Conservation (phyloP, 306 rosid genomes). For the Sicyos edulis region DNA sequence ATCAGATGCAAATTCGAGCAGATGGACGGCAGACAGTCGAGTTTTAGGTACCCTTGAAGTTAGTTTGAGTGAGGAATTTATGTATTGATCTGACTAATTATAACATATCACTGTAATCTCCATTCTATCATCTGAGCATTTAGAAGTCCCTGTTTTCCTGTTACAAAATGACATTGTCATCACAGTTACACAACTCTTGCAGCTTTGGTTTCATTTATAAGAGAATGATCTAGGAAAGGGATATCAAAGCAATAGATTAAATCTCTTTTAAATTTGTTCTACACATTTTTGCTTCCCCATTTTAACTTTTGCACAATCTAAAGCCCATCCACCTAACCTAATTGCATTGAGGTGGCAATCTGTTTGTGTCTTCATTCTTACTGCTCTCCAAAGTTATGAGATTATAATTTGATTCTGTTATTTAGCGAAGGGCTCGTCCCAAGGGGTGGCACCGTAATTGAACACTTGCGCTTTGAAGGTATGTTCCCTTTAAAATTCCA, state of each 20-base stretch:
- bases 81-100: conserved; percentile 10
- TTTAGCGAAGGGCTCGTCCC: no score
- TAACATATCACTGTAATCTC: conserved; percentile 9
- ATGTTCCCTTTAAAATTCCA: no score
- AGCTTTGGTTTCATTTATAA: conserved; percentile 10
- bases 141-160: neutral
- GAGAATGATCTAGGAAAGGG: conserved; percentile 7
- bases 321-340: no score
- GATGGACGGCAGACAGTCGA: neutral
- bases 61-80: neutral
- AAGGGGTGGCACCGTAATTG: no score
- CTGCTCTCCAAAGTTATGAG: no score
- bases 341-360: no score
- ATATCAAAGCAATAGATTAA: conserved; percentile 3
- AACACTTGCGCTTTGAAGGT: no score
- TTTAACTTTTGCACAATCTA: neutral
- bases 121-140: neutral
- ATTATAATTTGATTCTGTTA: no score
- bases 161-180: neutral
- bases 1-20: neutral
- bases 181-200: conserved; percentile 15
- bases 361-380: no score
- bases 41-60: neutral
- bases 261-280: neutral
- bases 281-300: neutral